A percentile compares a stretch with the other conserved stretches of the same genome.
Evolutionary conservation across 306 rosid species (phyloP).

Genomic region (Argentina anserina): DNA sequence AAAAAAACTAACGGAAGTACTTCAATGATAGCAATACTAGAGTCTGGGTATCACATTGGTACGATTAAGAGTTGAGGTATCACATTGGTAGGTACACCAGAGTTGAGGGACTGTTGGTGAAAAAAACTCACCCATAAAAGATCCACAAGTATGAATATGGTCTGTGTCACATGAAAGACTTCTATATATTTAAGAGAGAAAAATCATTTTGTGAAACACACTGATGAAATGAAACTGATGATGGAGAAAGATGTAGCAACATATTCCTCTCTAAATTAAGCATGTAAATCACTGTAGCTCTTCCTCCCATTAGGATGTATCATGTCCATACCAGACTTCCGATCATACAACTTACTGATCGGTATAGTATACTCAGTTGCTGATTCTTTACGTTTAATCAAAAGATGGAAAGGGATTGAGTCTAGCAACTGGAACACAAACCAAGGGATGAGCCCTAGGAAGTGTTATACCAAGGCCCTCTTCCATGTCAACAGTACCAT

Average conservation of each 20-base stretch:
- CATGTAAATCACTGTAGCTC: background rate
- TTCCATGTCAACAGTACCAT: constrained; percentile 44
- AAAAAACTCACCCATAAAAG: no score
- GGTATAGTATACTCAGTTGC: background rate
- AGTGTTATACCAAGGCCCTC: constrained; percentile 63
- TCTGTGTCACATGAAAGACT: background rate
- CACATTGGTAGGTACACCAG: no score
- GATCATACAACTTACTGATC: background rate
- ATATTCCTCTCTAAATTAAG: background rate
- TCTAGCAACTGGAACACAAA: constrained; percentile 42
- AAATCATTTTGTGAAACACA: background rate
- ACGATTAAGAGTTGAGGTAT: no score
- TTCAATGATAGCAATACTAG: no score
- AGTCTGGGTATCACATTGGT: no score
- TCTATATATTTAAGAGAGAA: background rate
- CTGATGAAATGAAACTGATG: background rate
- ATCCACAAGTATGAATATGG: no score
- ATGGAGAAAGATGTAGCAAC: background rate
- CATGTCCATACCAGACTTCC: background rate
- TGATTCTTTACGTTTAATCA: background rate
- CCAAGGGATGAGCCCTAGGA: constrained; percentile 51
- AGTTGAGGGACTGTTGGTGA: no score
- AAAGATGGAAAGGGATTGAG: constrained; percentile 37
- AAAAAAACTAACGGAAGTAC: no score
- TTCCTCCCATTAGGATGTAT: background rate